Evolutionary conservation across 495 filamentous ascomycete genomes (phyloP).

Genomic region (Evernia prunastri): DNA sequence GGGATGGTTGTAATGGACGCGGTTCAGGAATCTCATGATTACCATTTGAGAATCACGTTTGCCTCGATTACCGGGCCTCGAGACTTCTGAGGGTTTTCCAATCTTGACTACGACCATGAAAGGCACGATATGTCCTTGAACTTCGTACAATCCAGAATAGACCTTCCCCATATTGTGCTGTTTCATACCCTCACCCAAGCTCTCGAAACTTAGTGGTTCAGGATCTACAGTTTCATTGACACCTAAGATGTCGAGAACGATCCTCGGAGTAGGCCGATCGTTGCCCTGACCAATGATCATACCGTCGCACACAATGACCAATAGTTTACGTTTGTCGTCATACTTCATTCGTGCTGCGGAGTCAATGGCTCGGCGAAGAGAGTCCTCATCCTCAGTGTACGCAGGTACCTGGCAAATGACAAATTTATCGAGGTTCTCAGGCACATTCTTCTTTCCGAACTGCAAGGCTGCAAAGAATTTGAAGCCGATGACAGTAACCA

Average conservation of each 20-base stretch:
- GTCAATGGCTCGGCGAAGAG: slow-evolving; percentile 91
- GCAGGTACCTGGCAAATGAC: slow-evolving; percentile 95
- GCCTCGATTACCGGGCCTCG: slow-evolving; percentile 92
- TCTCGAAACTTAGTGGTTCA: slow-evolving; percentile 96
- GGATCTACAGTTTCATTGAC: slow-evolving; percentile 90
- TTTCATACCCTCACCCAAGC: slow-evolving; percentile 88
- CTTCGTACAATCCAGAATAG: slow-evolving; percentile 96
- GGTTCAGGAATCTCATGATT: slow-evolving; percentile 96
- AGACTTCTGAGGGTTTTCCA: slow-evolving; percentile 94
- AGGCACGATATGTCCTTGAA: slow-evolving; percentile 95
- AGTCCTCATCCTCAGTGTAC: slow-evolving; percentile 98
- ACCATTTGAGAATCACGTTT: slow-evolving; percentile 99
- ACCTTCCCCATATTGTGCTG: slow-evolving; percentile 99
- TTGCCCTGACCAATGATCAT: slow-evolving; percentile 99
- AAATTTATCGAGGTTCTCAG: slow-evolving; percentile 97
- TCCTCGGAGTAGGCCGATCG: slow-evolving; percentile 88
- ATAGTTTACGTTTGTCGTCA: slow-evolving; percentile 94
- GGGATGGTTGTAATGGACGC: slow-evolving; percentile 89
- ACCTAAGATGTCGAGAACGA: slow-evolving; percentile 94
- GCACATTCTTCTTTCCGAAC: slow-evolving; percentile 82
- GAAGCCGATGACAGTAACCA: slow-evolving; percentile 78
- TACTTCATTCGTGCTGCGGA: slow-evolving; percentile 94
- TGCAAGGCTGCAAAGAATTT: slow-evolving; percentile 97
- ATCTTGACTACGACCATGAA: slow-evolving; percentile 97
- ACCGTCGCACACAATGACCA: slow-evolving; percentile 92